Base-by-base conservation (phyloP, 2,329 filamentous ascomycete species). In the Colletotrichum sp. region DNA sequence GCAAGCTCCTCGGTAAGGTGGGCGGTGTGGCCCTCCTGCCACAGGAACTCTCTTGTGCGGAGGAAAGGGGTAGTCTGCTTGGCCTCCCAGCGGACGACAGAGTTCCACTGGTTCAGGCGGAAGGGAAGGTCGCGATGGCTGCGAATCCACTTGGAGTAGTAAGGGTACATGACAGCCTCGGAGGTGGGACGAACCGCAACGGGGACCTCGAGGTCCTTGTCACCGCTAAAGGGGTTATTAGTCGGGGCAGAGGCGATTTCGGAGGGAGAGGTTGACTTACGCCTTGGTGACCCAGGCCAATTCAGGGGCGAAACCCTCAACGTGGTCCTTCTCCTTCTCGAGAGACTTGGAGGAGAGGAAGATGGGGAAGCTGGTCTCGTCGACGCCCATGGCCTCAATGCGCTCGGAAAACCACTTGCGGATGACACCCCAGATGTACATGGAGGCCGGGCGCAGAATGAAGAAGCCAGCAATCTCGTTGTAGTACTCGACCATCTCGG, bases 31-130 rank as follows among this genome's bases (percentile, higher is more conserved):
- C 96, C 96, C 87, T 99, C 97, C 85, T 99, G 97, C 97, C 97
- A 99, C 79, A 99, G 87, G 86, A 99, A 99, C 85, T 99, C 97
- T 84, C 98, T 91, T 62, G 96, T 96, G 81, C 96, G 91, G 74
- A 99, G 90, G 89, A 99, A 99, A 52, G 92, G 92, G n/a, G 92
- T 93, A 28, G 91, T 93, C 85, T 98, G 95, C 89, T 99, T 99
- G 84, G 98, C 98, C 87, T 99, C 97, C 97, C 97, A 99, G 81
- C 96, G 92, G 65, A 98, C 90, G 79, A 92, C 90, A 16, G 94
- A 98, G 90, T 98, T 98, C 97, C 97, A 99, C 86, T 99, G 97
- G 88, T 99, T 99, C 79, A 99, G 90, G 82, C 95, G 94, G 80
- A 99, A 90, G 78, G 97, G 98, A 75, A 99, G 93, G 83, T 99